Conservation (phyloP, 805 yeast genomes). For the Monosporozyma servazzii region DNA sequence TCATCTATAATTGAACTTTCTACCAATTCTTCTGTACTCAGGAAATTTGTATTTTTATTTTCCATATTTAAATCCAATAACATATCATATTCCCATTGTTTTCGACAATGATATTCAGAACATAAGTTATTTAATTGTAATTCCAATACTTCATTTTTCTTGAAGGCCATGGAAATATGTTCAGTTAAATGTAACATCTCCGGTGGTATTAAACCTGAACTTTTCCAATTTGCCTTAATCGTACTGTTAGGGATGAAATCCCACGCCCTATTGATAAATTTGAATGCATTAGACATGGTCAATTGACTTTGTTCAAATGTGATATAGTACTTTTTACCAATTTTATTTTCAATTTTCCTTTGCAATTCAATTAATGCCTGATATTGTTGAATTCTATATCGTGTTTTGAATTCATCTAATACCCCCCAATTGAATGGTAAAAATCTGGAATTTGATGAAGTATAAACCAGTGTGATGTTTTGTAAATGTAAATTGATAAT, state of each 20-base stretch:
- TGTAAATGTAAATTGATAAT: conserved; percentile 43
- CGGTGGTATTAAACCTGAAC: conserved; percentile 35
- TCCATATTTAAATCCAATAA: conserved; percentile 41
- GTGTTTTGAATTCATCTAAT: conserved; percentile 49
- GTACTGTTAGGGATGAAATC: conserved; percentile 31
- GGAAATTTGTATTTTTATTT: conserved; percentile 36
- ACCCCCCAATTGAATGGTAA: conserved; percentile 59
- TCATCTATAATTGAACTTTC: conserved; percentile 49
- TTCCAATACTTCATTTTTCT: conserved; percentile 33
- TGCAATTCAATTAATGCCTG: conserved; percentile 29
- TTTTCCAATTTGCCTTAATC: conserved; percentile 37
- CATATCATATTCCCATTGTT: conserved; percentile 51
- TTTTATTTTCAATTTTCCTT: conserved; percentile 10
- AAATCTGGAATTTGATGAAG: conserved; percentile 35
- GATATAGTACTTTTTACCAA: conserved; percentile 15
- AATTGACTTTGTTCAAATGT: conserved; percentile 36
- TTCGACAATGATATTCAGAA: conserved; percentile 38
- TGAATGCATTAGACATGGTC: conserved; percentile 47
- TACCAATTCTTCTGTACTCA: conserved; percentile 52
- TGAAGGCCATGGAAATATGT: conserved; percentile 26
- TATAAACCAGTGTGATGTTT: conserved; percentile 34
- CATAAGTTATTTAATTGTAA: conserved; percentile 37
- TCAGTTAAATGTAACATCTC: conserved; percentile 22
- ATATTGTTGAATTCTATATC: conserved; percentile 51
- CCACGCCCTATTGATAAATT: conserved; percentile 53